A percentile compares a stretch with the other conserved stretches of the same genome.
phyloP scores from a whole-genome alignment of 495 filamentous ascomycete species.

The Sordaria brevicollis region DNA sequence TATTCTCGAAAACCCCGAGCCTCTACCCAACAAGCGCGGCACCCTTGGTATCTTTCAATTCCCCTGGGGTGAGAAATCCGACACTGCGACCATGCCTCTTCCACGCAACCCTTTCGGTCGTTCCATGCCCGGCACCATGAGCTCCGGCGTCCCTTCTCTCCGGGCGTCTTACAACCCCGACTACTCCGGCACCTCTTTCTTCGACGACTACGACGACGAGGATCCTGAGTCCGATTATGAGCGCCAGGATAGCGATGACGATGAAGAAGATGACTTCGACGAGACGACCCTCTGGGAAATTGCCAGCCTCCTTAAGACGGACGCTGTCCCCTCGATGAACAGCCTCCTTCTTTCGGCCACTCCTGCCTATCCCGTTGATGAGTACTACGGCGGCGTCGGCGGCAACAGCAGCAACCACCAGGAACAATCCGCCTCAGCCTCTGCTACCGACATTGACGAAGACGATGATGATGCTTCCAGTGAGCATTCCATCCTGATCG shows the following conservation, averaged over 20 bases:
- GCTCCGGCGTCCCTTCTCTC: slow-evolving; percentile 22
- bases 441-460: slow-evolving; percentile 9
- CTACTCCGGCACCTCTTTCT: slow-evolving; percentile 34
- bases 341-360: slow-evolving; percentile 27
- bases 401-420: not conserved
- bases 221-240: slow-evolving; percentile 23
- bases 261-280: slow-evolving; percentile 42
- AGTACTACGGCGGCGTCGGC: slow-evolving; percentile 4
- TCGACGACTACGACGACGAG: slow-evolving; percentile 40
- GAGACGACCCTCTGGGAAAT: slow-evolving; percentile 49
- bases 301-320: slow-evolving; percentile 39
- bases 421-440: not conserved
- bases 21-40: slow-evolving; percentile 39
- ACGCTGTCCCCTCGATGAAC: slow-evolving; percentile 33
- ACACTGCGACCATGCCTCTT: slow-evolving; percentile 33
- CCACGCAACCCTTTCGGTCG: slow-evolving; percentile 1
- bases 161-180: slow-evolving; percentile 17
- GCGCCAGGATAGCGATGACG: slow-evolving; percentile 26
- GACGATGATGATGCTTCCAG: slow-evolving; percentile 22
- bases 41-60: slow-evolving; percentile 48
- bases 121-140: slow-evolving; percentile 40
- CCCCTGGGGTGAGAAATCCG: slow-evolving; percentile 46
- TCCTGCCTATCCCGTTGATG: slow-evolving; percentile 11
- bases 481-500: slow-evolving; percentile 22
- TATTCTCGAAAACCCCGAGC: slow-evolving; percentile 45